Base-by-base conservation (phyloP, 2,329 filamentous ascomycete genomes). In the Tothia fuscella region DNA sequence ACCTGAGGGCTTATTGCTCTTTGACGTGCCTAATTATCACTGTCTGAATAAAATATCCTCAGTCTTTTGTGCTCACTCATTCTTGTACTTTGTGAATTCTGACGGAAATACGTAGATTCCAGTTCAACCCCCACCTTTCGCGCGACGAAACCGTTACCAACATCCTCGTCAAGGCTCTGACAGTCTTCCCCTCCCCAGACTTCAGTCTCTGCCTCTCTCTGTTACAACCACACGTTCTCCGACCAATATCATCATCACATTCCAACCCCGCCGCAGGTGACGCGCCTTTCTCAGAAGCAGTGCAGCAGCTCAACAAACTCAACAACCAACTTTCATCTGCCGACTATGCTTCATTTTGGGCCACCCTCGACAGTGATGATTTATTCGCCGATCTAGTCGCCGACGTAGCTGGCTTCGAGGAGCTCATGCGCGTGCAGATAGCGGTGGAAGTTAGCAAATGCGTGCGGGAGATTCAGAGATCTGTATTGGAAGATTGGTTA, bases 111-210 rank as follows among this genome's bases (percentile, higher is more conserved):
- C 45, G 45, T 54, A 98, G 91, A 51, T 98, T 98, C 75, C 93
- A 98, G 71, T 94, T 98, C 70, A 98, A 98, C 77, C 91, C 91
- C 40, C 88, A 96, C 71, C 85, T 94, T 54, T 80, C 88, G 60
- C 89, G 91, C 71, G 84, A 94, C 59, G 91, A 98, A 66, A 86
- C 89, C 58, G 87, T 91, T 65, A 96, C 91, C 72, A 96, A 96
- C 75, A 83, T 96, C 68, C 86, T 98, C 62, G 88, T 93, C 72
- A 98, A 96, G 74, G 76, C 88, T 52, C 80, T 98, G 61, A 94
- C 89, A 53, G 84, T 94, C 68, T 98, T 98, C 73, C 91, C 91
- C 50, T 88, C 84, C 16, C 79, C 91, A 33, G 88, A 96, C 65
- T 98, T 96, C 78, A 81, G 80, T 54, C 85, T 96, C 55, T 82